Base-by-base conservation (phyloP, 1,284 basidiomycete species). In the Psilocybe mexicana region DNA sequence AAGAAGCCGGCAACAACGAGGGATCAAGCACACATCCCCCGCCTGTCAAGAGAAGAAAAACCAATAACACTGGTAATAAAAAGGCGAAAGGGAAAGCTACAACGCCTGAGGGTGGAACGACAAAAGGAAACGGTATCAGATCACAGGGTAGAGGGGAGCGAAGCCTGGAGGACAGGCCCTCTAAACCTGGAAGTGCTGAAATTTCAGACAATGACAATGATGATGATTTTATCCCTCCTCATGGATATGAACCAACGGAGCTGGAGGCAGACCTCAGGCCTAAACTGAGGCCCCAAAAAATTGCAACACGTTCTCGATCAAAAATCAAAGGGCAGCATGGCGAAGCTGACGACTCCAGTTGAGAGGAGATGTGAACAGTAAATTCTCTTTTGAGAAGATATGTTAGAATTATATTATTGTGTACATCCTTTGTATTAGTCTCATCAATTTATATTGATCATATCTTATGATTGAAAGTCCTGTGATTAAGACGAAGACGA, bases 211-310 rank as follows among this genome's bases (percentile, higher is more conserved):
- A 56, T 25, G 52, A 58, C 2, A 53, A 52, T 10, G 55, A 59
- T 35, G 64, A 47, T 8, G 64, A 59, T 33, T 18, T 46, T 2
- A 45, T 55, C 38, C 61, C 57, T n/a, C 46, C 47, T 33, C 72
- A 69, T 18, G 64, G 61, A 48, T 68, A 69, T 26, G 70, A 67
- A 25, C 50, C 54, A 40, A 45, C 60, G 12, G 55, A 55, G 24
- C n/a, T 18, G 7, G 61, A 65, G 38, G 51, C 64, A 4, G 60
- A 61, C 28, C 60, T 68, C 18, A 64, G 70, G 40, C 71, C 71
- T 14, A 63, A 70, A 51, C 70, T 70, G 18, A 72, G 69, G 55
- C 72, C 72, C 36, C 58, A 66, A 23, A 67, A 67, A 43, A 57
- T 55, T n/a, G 28, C 49, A 24, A 64, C 65, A 57, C 30, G 10